A percentile compares a stretch with the other conserved stretches of the same genome.
These are phyloP conservation scores for Daucus carota DNA, from an alignment of 129 eudicot species.

Conservation along the genomic window DH1_v3.0 NC_030384.2:45993501-45994000, in stretches of 20 bases:
- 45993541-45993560: conserved; percentile 62
- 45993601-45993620: conserved; percentile 53
- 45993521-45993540: conserved; percentile 73
- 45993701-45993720: conserved; percentile 83
- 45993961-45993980: conserved; percentile 68
- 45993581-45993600: conserved; percentile 62
- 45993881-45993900: conserved; percentile 1
- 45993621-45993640: conserved; percentile 51
- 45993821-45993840: conserved; percentile 61
- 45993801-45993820: conserved; percentile 80
- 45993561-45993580: conserved; percentile 86
- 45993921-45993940: conserved; percentile 76
- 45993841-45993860: too few species aligned
- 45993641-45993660: conserved; percentile 49
- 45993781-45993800: conserved; percentile 68
- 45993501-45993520: conserved; percentile 51
- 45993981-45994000: neutral
- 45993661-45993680: conserved; percentile 84
- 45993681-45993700: conserved; percentile 49
- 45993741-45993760: conserved; percentile 44
- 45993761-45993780: conserved; percentile 51
- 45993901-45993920: conserved; percentile 77
- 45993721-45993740: conserved; percentile 62
- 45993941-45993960: conserved; percentile 83
- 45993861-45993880: too few species aligned